These are phyloP conservation scores for Didymella arachidicola DNA, from an alignment of 2,329 filamentous ascomycete genomes.

Conservation along the genomic window DNA sequence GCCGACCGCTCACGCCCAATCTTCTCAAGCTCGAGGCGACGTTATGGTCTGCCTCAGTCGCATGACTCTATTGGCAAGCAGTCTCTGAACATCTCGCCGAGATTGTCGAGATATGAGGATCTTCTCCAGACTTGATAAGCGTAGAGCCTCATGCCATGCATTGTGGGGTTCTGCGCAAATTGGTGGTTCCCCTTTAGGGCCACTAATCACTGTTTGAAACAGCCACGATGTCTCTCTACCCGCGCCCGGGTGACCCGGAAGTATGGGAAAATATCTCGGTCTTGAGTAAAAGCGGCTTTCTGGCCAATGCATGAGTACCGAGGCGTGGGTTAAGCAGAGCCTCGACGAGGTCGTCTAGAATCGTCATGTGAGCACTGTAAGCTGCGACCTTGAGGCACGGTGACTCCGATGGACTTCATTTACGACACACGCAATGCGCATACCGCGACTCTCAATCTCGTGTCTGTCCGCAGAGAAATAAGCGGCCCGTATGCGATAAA, in stretches of 20 bases:
- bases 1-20: constrained; percentile 13
- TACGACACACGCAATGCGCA: neutral
- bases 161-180: constrained; percentile 6
- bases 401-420: neutral
- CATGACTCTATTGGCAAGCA: neutral
- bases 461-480: neutral
- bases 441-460: neutral
- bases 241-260: constrained; percentile 18
- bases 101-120: constrained; percentile 10
- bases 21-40: neutral
- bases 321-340: constrained; percentile 20
- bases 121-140: constrained; percentile 14
- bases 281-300: constrained; percentile 22
- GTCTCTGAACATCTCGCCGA: neutral
- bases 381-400: constrained; percentile 14
- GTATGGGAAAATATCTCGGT: constrained; percentile 21
- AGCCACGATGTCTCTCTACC: constrained; percentile 10
- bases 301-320: constrained; percentile 28
- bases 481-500: constrained; percentile 3
- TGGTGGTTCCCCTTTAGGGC: constrained; percentile 3
- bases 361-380: constrained; percentile 22
- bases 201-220: constrained; percentile 16
- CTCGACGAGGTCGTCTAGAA: constrained; percentile 3
- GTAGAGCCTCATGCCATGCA: constrained; percentile 7
- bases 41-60: neutral